These are phyloP conservation scores for Lipomyces chichibuensis DNA, from an alignment of 805 yeast species.

Conservation along the genomic window DNA sequence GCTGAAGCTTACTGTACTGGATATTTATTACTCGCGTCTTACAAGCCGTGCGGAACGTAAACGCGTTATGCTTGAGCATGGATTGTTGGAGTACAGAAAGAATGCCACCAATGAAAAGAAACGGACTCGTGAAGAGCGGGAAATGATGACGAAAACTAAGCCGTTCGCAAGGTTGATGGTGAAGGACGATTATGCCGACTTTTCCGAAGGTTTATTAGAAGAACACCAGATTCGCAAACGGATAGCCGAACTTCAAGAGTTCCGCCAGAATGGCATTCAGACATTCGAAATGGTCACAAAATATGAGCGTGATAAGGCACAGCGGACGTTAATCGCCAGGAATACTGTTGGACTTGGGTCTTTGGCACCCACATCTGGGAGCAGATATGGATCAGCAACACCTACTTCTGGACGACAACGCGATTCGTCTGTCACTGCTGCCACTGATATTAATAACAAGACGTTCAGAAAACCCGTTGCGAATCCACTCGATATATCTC, in stretches of 20 bases:
- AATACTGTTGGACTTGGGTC: slow-evolving; percentile 29
- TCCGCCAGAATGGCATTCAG: slow-evolving; percentile 88
- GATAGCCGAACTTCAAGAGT: slow-evolving; percentile 88
- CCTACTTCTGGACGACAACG: slow-evolving; percentile 28
- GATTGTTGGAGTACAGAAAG: slow-evolving; percentile 80
- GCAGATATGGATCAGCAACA: slow-evolving; percentile 30
- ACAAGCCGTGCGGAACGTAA: slow-evolving; percentile 93
- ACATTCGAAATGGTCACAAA: slow-evolving; percentile 78
- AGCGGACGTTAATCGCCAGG: slow-evolving; percentile 32
- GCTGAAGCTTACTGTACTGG: slow-evolving; percentile 81
- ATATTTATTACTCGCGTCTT: slow-evolving; percentile 84
- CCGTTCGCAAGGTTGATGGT: slow-evolving; percentile 82
- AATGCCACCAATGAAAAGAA: slow-evolving; percentile 81
- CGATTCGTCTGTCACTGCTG: slow-evolving; percentile 27
- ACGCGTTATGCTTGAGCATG: slow-evolving; percentile 74
- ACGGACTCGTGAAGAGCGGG: slow-evolving; percentile 87
- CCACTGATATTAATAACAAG: slow-evolving; percentile 19
- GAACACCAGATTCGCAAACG: slow-evolving; percentile 80
- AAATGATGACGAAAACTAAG: slow-evolving; percentile 70
- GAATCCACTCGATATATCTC: slow-evolving; percentile 49
- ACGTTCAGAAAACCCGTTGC: slow-evolving; percentile 42
- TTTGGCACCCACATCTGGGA: slow-evolving; percentile 16
- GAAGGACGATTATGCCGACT: slow-evolving; percentile 75
- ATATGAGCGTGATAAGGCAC: slow-evolving; percentile 84
- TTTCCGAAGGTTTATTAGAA: slow-evolving; percentile 69